Conservation (phyloP, 495 filamentous ascomycete species). For the Tuber umbilicatum region DNA sequence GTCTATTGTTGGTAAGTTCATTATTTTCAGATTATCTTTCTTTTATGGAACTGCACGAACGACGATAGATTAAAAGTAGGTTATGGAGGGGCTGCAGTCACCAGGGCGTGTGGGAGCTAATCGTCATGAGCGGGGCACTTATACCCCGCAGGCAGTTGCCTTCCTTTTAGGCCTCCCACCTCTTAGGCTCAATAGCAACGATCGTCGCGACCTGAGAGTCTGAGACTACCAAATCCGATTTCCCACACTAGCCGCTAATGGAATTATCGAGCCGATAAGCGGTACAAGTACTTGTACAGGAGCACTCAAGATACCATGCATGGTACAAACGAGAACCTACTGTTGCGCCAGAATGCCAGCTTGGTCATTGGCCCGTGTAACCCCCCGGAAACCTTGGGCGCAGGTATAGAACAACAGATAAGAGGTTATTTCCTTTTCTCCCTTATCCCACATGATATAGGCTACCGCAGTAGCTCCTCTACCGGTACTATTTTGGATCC, state of each 20-base stretch:
- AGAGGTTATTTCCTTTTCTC: not conserved
- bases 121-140: not conserved
- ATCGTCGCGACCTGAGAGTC: too few relatives aligned
- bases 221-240: not conserved
- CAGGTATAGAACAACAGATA: not conserved
- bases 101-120: not conserved
- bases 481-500: not conserved
- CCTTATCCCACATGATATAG: not conserved
- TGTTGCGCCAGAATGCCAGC: not conserved
- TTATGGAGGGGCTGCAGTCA: not conserved
- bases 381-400: not conserved
- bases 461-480: not conserved
- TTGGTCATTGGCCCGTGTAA: not conserved
- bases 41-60: not conserved
- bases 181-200: not conserved
- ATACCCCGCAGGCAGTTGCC: not conserved
- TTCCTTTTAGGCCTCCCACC: not conserved
- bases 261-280: not conserved
- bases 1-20: not conserved
- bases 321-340: not conserved
- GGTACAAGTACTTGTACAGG: not conserved
- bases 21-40: not conserved
- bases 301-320: not conserved
- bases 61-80: not conserved
- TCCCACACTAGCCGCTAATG: not conserved